phyloP scores from a whole-genome alignment of 768 basidiomycete genomes.

The Amylocystis lapponica region DNA sequence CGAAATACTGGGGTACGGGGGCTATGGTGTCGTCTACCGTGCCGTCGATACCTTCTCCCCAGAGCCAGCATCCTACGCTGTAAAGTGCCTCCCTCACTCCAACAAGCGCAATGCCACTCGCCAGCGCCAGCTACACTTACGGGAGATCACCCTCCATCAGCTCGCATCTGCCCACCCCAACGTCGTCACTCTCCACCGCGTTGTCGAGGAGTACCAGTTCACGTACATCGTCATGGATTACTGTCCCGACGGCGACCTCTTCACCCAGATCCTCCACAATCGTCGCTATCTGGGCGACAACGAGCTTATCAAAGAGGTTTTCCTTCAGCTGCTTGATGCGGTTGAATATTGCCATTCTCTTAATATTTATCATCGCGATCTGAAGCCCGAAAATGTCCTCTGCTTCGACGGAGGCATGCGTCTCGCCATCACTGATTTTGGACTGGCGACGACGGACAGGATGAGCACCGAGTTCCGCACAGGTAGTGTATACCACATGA shows the following conservation, averaged over 20 bases:
- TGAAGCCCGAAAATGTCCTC: conserved; percentile 95
- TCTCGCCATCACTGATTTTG: conserved; percentile 92
- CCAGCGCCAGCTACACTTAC: conserved; percentile 73
- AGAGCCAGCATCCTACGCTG: conserved; percentile 65
- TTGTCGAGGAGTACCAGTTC: conserved; percentile 75
- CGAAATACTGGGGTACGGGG: conserved; percentile 85
- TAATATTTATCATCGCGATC: conserved; percentile 92
- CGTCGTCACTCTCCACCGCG: conserved; percentile 85
- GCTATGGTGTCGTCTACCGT: conserved; percentile 93
- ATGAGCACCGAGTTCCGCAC: conserved; percentile 86
- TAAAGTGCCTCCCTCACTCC: conserved; percentile 80
- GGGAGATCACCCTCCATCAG: conserved; percentile 82
- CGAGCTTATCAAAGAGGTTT: conserved; percentile 79
- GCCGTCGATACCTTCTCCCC: conserved; percentile 54
- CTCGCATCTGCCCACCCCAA: conserved; percentile 69
- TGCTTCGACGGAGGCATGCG: conserved; percentile 74
- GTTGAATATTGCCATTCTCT: conserved; percentile 89
- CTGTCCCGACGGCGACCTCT: conserved; percentile 86
- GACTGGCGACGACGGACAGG: conserved; percentile 84
- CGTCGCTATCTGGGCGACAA: conserved; percentile 82
- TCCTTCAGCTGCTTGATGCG: conserved; percentile 89
- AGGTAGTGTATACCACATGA: conserved; percentile 98
- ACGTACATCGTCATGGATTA: conserved; percentile 94
- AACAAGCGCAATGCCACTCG: conserved; percentile 42
- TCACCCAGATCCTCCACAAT: conserved; percentile 79